Evolutionary conservation across 495 filamentous ascomycete genomes (phyloP), one percentile per base, ranked within the genome.

Genomic region (Aspergillus sclerotiicarbonarius): DNA sequence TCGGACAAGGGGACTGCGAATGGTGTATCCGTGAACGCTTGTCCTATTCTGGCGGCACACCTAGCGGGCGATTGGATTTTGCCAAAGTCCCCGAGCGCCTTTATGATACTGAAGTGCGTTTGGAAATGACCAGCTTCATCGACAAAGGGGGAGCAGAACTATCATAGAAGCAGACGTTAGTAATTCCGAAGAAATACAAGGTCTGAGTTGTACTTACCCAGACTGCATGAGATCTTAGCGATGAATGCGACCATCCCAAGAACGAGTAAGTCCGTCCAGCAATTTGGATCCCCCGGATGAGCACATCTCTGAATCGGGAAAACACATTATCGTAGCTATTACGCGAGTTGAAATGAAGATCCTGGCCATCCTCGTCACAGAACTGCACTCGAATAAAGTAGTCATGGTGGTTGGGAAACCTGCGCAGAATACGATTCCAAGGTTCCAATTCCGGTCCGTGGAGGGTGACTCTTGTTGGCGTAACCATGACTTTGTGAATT

Each of bases 161-260:
- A 56, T 19, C 20, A 8, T 5, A 31, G 35, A 47, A 52, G 44
- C 15, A 33, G 51, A 25, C 29, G 20, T 43, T 30, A 46, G 13
- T 25, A 25, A 2, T 25, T 25, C 25, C 10, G 12, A 19, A 31
- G 12, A 21, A 6, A 12, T 16, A 51, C 18, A 25, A 13, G 5
- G 1, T 13, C 25, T 32, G 8, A 39, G 4, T 31, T 15, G 39
- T 43, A 59, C 59, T 53, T 62, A 61, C 65, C 89, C 89, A 71
- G 47, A 81, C 84, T 0, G 84, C 81, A 53, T 89, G 87, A 8
- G 77, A 68, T 9, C 88, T 76, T 30, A 95, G 76, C 0, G 88
- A 91, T 0, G 89, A 92, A 67, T 91, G 89, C 0, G 89, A 92
- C 65, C 92, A 95, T 1, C 90, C 90, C 0, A 93, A 73, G 62